Percentiles rank a stretch among this genome's conserved stretches.
phyloP scores from a whole-genome alignment of 257 asterid genomes.

The Pogostemon cablin region DNA sequence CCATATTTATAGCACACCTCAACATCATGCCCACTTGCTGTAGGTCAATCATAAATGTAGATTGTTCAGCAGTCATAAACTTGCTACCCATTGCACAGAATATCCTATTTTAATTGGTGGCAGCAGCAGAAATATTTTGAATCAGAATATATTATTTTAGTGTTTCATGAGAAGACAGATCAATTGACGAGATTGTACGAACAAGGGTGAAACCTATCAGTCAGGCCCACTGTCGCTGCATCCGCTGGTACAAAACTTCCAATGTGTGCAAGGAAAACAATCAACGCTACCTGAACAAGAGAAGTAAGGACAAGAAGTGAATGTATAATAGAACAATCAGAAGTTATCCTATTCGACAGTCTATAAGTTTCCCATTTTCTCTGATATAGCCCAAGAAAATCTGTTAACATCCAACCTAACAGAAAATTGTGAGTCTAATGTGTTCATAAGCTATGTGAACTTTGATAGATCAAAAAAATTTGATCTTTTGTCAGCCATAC shows the following conservation, averaged over 20 bases:
- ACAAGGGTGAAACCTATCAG: conserved; percentile 69
- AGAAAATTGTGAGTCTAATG: not conserved
- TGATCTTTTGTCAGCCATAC: conserved; percentile 8
- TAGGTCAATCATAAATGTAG: conserved; percentile 98
- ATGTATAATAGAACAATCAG: conserved; percentile 4
- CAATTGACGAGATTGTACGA: conserved; percentile 28
- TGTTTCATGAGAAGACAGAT: conserved; percentile 13
- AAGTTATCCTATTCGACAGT: conserved; percentile 27
- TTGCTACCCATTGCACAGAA: conserved; percentile 95
- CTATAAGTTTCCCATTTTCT: conserved; percentile 11
- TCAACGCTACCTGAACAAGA: conserved; percentile 81
- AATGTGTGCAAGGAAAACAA: conserved; percentile 92
- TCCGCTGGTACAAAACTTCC: conserved; percentile 99
- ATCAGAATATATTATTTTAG: conserved; percentile 8
- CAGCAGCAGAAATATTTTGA: conserved; percentile 21
- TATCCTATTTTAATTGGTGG: conserved; percentile 57
- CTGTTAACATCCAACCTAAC: conserved; percentile 13
- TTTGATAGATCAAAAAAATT: conserved; percentile 23
- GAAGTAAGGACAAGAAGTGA: conserved; percentile 22
- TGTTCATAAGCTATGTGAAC: not conserved
- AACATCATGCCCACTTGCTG: conserved; percentile 97
- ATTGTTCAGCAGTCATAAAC: conserved; percentile 95
- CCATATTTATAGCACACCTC: conserved; percentile 55
- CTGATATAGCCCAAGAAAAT: conserved; percentile 2
- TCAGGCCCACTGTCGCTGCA: conserved; percentile 93